phyloP scores from a whole-genome alignment of 2,329 filamentous ascomycete species.

The Colletotrichum scovillei region DNA sequence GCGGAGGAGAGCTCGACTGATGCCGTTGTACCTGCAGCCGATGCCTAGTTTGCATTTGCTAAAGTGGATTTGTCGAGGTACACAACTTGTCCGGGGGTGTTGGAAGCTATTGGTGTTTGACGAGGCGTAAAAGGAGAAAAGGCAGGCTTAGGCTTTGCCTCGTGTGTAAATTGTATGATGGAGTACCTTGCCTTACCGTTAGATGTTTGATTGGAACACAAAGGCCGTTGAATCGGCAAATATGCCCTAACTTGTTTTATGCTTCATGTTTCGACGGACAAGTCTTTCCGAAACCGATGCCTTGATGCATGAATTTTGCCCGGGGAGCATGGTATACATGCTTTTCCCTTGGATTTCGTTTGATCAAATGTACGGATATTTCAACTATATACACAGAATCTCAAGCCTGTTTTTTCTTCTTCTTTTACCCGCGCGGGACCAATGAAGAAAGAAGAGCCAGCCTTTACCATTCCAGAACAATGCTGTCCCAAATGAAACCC shows the following conservation, averaged over 20 bases:
- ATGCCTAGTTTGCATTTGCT: constrained; percentile 9
- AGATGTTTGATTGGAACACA: neutral
- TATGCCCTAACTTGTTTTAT: neutral
- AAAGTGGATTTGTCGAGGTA: neutral
- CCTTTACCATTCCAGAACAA: constrained; percentile 42
- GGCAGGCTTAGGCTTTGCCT: neutral
- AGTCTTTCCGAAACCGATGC: neutral
- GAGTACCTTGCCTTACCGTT: neutral
- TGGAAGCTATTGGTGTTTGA: constrained; percentile 2
- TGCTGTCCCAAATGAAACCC: constrained; percentile 44
- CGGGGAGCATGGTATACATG: neutral
- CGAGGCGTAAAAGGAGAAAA: neutral
- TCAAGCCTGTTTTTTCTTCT: neutral
- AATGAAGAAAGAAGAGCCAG: neutral
- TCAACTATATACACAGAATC: neutral
- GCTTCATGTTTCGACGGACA: neutral
- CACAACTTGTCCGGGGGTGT: neutral
- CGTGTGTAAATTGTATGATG: neutral
- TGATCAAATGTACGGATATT: neutral
- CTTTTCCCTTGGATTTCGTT: neutral
- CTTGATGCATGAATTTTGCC: neutral
- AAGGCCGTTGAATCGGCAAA: neutral
- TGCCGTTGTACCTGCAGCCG: neutral
- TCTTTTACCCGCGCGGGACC: neutral
- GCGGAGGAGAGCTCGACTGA: neutral